phyloP scores from a whole-genome alignment of 2,329 filamentous ascomycete species.

The Scedosporium minutisporum region DNA sequence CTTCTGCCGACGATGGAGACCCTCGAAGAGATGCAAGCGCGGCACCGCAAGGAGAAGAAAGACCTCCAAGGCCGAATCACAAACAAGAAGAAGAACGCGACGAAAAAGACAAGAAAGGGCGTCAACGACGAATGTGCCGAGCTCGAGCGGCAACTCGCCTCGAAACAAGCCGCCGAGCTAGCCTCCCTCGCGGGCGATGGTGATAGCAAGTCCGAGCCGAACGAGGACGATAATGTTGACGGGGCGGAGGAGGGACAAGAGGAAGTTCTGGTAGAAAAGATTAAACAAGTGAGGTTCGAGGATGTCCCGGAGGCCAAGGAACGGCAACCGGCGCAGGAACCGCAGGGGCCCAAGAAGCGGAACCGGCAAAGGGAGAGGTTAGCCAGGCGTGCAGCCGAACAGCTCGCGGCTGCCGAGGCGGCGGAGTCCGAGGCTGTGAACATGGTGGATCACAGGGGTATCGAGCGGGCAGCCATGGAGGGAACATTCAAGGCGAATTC shows the following conservation, averaged over 20 bases:
- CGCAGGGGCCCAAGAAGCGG: slow-evolving; percentile 51
- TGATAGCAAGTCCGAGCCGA: not conserved
- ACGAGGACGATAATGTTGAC: slow-evolving; percentile 13
- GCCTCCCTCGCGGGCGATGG: slow-evolving; percentile 26
- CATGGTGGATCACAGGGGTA: slow-evolving; percentile 62
- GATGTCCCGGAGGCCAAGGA: slow-evolving; percentile 7
- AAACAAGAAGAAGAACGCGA: slow-evolving; percentile 93
- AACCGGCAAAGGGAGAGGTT: slow-evolving; percentile 89
- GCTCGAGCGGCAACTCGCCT: slow-evolving; percentile 56
- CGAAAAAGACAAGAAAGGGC: slow-evolving; percentile 72
- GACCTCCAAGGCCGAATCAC: slow-evolving; percentile 80
- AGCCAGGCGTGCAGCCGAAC: slow-evolving; percentile 78
- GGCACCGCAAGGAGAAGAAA: slow-evolving; percentile 79
- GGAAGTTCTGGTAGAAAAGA: slow-evolving; percentile 10
- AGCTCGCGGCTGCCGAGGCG: slow-evolving; percentile 55
- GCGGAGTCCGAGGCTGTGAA: slow-evolving; percentile 67
- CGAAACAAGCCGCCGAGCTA: slow-evolving; percentile 56
- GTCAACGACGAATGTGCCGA: slow-evolving; percentile 68
- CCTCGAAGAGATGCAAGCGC: slow-evolving; percentile 68
- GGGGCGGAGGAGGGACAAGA: slow-evolving; percentile 12
- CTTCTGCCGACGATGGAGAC: slow-evolving; percentile 22
- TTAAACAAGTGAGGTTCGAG: slow-evolving; percentile 14
- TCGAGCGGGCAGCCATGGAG: slow-evolving; percentile 63
- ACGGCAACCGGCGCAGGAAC: not conserved
- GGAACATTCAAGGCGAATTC: slow-evolving; percentile 52